phyloP scores from a whole-genome alignment of 148 eudicot species.

The Fallopia convolvulus region DNA sequence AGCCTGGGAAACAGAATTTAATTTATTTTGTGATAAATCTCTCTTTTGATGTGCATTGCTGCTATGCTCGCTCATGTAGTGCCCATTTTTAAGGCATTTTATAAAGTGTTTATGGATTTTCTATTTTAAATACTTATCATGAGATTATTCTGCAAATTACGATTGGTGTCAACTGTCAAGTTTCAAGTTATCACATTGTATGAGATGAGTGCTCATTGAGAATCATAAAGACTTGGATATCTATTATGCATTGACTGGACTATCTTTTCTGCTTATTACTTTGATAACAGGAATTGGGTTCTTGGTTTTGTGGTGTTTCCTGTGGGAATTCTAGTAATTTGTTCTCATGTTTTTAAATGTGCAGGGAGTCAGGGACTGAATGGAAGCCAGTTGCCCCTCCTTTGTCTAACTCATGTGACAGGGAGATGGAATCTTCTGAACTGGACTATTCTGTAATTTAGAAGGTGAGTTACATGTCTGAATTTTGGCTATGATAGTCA shows the following conservation, averaged over 20 bases:
- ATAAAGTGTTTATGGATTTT: too few species aligned
- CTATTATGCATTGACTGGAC: background rate
- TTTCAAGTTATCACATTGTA: background rate
- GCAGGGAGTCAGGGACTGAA: constrained; percentile 97
- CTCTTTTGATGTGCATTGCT: too few species aligned
- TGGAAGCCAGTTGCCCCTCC: constrained; percentile 84
- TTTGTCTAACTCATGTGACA: constrained; percentile 74
- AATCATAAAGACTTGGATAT: background rate
- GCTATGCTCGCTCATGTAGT: too few species aligned
- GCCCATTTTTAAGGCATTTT: too few species aligned
- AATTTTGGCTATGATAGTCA: background rate
- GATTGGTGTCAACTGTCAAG: too few species aligned
- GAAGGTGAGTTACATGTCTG: constrained; percentile 40
- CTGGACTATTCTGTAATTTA: constrained; percentile 77
- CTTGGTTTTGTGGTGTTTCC: too few species aligned
- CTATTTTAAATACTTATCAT: too few species aligned
- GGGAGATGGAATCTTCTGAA: constrained; percentile 92
- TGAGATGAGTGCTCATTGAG: background rate
- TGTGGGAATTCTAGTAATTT: background rate
- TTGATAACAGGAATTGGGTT: background rate
- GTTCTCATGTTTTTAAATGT: background rate
- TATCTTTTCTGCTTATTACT: background rate
- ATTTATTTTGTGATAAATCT: too few species aligned
- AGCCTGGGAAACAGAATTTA: too few species aligned
- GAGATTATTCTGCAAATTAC: too few species aligned